Conservation (phyloP, 1,284 basidiomycete genomes). For the Naganishia sp. region DNA sequence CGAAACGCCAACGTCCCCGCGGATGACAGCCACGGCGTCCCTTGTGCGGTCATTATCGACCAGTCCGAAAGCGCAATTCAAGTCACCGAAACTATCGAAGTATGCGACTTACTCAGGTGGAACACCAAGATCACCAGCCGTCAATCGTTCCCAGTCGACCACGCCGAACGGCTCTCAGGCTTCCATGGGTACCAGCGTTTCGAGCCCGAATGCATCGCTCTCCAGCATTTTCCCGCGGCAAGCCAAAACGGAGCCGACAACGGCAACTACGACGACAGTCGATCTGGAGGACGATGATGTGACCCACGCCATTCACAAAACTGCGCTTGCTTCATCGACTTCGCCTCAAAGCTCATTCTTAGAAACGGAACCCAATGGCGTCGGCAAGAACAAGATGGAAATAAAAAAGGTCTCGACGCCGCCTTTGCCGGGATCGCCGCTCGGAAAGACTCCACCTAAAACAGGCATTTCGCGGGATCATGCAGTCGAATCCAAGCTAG, state of each 20-base stretch:
- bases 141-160: slow-evolving; percentile 12
- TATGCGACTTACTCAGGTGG: slow-evolving; percentile 20
- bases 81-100: slow-evolving; percentile 19
- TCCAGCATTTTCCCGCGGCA: slow-evolving; percentile 26
- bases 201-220: slow-evolving; percentile 12
- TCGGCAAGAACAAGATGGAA: slow-evolving; percentile 2
- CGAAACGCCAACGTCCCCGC: background rate
- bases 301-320: background rate
- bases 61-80: slow-evolving; percentile 8
- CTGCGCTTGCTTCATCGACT: background rate
- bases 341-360: background rate
- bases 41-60: slow-evolving; percentile 15
- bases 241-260: slow-evolving; percentile 31
- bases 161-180: slow-evolving; percentile 7
- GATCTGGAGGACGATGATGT: slow-evolving; percentile 19
- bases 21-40: slow-evolving; percentile 8
- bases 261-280: slow-evolving; percentile 26
- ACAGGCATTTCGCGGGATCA: slow-evolving; percentile 23
- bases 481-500: slow-evolving; percentile 6
- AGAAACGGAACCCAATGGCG: background rate
- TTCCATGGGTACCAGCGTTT: background rate
- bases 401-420: slow-evolving; percentile 12
- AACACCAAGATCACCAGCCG: slow-evolving; percentile 1
- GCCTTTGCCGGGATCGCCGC: slow-evolving; percentile 16
- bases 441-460: slow-evolving; percentile 22